A percentile compares a stretch with the other conserved stretches of the same genome.
Evolutionary conservation across 257 asterid species (phyloP).

Genomic region (Gynochthodes officinalis): DNA sequence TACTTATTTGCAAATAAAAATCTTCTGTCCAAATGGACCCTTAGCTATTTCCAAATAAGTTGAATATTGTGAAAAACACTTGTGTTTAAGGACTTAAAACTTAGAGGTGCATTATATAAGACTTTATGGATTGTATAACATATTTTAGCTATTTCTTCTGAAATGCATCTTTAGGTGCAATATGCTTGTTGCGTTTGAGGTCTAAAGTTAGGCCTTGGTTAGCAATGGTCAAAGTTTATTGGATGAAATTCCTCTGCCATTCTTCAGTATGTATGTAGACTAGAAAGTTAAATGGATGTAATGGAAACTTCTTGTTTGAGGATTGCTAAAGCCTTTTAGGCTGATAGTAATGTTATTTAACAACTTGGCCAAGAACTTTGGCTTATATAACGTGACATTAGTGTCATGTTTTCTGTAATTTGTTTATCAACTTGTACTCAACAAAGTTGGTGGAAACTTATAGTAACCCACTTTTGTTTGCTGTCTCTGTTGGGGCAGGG

Average conservation of each 20-base stretch:
- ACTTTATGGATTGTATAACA: not conserved
- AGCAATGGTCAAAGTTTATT: not conserved
- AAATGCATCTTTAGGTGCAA: not conserved
- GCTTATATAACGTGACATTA: not conserved
- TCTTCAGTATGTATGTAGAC: not conserved
- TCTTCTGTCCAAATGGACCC: too few relatives aligned
- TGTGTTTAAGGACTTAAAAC: not conserved
- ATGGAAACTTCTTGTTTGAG: not conserved
- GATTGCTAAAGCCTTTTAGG: not conserved
- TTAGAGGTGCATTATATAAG: not conserved
- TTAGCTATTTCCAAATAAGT: not conserved
- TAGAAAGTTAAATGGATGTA: not conserved
- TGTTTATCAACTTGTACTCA: not conserved
- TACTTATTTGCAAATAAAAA: too few relatives aligned
- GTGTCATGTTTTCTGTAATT: not conserved
- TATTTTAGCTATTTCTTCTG: not conserved
- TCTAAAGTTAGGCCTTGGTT: not conserved
- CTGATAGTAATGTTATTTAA: not conserved
- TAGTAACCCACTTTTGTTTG: constrained; percentile 6
- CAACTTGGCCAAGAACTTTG: not conserved
- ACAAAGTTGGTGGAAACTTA: not conserved
- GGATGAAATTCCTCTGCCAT: not conserved
- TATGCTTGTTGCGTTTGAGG: not conserved
- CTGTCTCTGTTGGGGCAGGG: constrained; percentile 45
- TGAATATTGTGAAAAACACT: not conserved